Conservation (phyloP, 441 rosid species). For the Capsella rubella region DNA sequence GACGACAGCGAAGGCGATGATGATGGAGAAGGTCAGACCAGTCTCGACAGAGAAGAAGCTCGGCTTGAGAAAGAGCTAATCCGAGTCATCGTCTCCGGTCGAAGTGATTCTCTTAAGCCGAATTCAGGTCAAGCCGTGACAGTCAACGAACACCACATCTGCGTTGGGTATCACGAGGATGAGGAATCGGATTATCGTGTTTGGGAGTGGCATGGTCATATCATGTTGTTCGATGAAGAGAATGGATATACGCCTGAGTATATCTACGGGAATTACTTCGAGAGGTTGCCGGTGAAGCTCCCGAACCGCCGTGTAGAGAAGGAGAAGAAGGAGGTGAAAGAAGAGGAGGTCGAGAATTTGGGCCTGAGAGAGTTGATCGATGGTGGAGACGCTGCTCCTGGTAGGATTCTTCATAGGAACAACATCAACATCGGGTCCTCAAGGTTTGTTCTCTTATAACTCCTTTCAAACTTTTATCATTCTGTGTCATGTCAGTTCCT, state of each 20-base stretch:
- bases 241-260: conserved; percentile 87
- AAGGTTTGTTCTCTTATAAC: conserved; percentile 49
- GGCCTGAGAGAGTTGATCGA: conserved; percentile 86
- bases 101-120: conserved; percentile 69
- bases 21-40: conserved; percentile 40
- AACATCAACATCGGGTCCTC: conserved; percentile 62
- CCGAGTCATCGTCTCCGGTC: conserved; percentile 69
- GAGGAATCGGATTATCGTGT: conserved; percentile 80
- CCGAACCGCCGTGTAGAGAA: conserved; percentile 36
- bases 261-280: conserved; percentile 95
- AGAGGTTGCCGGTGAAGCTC: conserved; percentile 71
- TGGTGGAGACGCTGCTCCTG: conserved; percentile 54
- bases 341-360: conserved; percentile 57
- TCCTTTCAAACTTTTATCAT: neutral
- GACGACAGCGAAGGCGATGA: conserved; percentile 54
- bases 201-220: conserved; percentile 99
- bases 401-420: conserved; percentile 84
- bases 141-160: conserved; percentile 81
- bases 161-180: conserved; percentile 80
- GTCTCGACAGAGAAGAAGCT: conserved; percentile 76
- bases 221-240: conserved; percentile 89
- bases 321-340: conserved; percentile 47
- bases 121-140: conserved; percentile 88
- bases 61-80: conserved; percentile 83
- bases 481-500: conserved; percentile 8